Conservation (phyloP, 1,139 yeast species). For the Suhomyces anneliseae region DNA sequence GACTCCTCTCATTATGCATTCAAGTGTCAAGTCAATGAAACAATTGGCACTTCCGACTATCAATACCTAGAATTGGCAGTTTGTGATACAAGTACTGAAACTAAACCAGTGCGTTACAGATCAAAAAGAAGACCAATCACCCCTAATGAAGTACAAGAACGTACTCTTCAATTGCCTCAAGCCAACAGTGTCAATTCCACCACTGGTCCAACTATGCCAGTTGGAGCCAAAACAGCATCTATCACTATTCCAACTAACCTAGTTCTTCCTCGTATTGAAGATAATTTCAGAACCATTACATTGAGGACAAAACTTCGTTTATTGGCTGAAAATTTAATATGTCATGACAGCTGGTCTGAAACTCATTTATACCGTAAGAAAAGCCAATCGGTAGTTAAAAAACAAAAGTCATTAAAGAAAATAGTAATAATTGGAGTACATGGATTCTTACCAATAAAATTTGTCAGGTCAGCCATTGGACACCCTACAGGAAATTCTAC, state of each 20-base stretch:
- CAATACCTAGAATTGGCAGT: slow-evolving; percentile 37
- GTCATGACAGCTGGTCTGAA: slow-evolving; percentile 29
- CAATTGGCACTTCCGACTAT: slow-evolving; percentile 12
- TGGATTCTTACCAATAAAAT: slow-evolving; percentile 53
- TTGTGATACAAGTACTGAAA: slow-evolving; percentile 39
- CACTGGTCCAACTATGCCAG: not conserved
- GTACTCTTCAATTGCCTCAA: slow-evolving; percentile 7
- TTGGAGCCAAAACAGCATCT: not conserved
- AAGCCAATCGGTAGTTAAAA: slow-evolving; percentile 16
- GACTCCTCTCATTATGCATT: slow-evolving; percentile 40
- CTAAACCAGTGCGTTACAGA: slow-evolving; percentile 38
- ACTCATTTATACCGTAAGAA: slow-evolving; percentile 34
- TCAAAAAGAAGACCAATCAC: slow-evolving; percentile 35
- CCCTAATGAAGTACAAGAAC: slow-evolving; percentile 40
- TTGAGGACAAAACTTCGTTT: slow-evolving; percentile 40
- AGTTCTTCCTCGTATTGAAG: slow-evolving; percentile 29
- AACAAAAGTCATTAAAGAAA: slow-evolving; percentile 24
- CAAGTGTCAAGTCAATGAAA: slow-evolving; percentile 20
- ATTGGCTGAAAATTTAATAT: slow-evolving; percentile 32
- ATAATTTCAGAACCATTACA: slow-evolving; percentile 41
- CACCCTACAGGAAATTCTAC: slow-evolving; percentile 48
- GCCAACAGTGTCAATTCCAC: not conserved
- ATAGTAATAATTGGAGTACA: slow-evolving; percentile 51
- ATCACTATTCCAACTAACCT: not conserved
- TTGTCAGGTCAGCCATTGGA: slow-evolving; percentile 47